phyloP scores from a whole-genome alignment of 139 green algal species.

The Haematococcus sp. region DNA sequence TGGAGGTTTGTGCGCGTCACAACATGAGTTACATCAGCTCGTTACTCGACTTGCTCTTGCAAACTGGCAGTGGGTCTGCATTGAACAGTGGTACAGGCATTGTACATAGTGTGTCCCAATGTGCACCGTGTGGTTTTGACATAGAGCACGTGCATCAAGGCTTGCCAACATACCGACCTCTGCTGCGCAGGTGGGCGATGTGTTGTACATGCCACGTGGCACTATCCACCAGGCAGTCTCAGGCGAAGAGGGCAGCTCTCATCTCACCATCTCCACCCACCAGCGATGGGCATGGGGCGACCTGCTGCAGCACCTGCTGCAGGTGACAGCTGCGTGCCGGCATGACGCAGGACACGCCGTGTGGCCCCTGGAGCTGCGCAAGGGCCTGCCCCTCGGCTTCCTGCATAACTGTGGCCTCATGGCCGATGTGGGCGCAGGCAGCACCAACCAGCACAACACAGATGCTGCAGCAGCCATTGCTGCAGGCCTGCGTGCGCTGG shows the following conservation, averaged over 20 bases:
- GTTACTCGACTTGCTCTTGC: too few species aligned
- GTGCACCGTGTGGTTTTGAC: too few species aligned
- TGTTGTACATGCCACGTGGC: conserved; percentile 85
- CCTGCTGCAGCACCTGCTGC: background rate
- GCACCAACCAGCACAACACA: background rate
- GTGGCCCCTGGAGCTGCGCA: conserved; percentile 41
- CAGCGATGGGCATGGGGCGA: conserved; percentile 54
- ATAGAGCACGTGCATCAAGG: too few species aligned
- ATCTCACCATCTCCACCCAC: conserved; percentile 78
- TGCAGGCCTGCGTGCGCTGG: conserved; percentile 48
- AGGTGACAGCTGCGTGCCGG: background rate
- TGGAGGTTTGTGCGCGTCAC: conserved; percentile 48
- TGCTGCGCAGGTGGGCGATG: conserved; percentile 75
- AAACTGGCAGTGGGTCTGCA: too few species aligned
- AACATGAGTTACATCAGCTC: too few species aligned
- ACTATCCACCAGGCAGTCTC: conserved; percentile 69
- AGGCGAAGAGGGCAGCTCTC: conserved; percentile 6
- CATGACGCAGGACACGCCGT: conserved; percentile 15
- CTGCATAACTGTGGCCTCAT: conserved; percentile 20
- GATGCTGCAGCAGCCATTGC: background rate
- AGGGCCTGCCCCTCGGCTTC: conserved; percentile 38
- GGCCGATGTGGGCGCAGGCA: background rate
- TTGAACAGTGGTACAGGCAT: too few species aligned
- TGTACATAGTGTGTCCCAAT: too few species aligned
- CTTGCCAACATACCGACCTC: too few species aligned